phyloP scores from a whole-genome alignment of 2,329 filamentous ascomycete species.

The Myotisia sp. region DNA sequence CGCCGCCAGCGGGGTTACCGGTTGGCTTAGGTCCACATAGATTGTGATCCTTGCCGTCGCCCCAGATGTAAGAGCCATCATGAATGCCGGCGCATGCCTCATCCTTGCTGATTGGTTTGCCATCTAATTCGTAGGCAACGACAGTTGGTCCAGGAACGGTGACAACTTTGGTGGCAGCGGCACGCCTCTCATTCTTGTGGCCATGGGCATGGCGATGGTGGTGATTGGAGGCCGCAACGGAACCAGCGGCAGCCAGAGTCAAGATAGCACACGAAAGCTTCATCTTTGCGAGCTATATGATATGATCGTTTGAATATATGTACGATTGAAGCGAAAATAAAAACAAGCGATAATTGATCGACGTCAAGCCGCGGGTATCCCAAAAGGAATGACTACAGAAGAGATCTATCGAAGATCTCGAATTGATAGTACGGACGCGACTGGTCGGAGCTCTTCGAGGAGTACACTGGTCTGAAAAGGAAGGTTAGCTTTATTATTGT shows the following conservation, averaged over 20 bases:
- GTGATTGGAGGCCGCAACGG: slow-evolving; percentile 14
- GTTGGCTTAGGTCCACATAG: not conserved
- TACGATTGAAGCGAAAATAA: slow-evolving; percentile 1
- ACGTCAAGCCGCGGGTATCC: slow-evolving; percentile 9
- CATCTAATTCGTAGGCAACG: slow-evolving; percentile 58
- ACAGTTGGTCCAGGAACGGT: slow-evolving; percentile 48
- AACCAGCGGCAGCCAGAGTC: slow-evolving; percentile 30
- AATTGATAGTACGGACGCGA: no score
- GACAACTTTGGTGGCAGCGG: slow-evolving; percentile 35
- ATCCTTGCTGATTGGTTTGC: slow-evolving; percentile 43
- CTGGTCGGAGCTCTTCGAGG: no score
- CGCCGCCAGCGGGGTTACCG: slow-evolving; percentile 5
- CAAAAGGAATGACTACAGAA: no score
- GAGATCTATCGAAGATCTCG: no score
- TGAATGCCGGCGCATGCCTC: slow-evolving; percentile 59
- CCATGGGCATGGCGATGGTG: slow-evolving; percentile 29
- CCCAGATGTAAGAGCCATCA: slow-evolving; percentile 51
- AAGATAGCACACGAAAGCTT: slow-evolving; percentile 26
- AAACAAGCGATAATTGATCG: slow-evolving; percentile 5
- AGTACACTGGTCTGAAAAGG: no score
- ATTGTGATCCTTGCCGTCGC: slow-evolving; percentile 46
- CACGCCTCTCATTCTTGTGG: slow-evolving; percentile 25
- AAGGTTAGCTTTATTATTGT: no score
- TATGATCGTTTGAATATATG: no score
- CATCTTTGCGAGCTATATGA: slow-evolving; percentile 24